Percentiles rank a stretch among this genome's conserved stretches.
Conservation (phyloP, 129 eudicot species). For the Chrysanthemum seticuspe region DNA sequence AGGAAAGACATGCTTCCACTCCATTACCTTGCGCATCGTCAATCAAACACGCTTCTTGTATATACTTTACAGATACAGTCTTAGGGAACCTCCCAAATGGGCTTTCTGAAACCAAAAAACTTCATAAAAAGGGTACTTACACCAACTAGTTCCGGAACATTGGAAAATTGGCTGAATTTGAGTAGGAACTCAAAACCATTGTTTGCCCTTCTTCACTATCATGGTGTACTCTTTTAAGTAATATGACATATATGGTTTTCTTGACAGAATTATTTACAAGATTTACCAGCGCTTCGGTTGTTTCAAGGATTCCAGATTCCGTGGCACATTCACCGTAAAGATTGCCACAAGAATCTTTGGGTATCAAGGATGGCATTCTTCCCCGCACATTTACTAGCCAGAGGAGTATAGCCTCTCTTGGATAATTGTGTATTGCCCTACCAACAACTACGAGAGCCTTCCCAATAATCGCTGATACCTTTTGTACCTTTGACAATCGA, state of each 20-base stretch:
- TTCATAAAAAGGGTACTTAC: constrained; percentile 20
- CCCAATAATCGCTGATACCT: background rate
- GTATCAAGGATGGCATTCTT: background rate
- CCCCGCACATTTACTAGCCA: background rate
- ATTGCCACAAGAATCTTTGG: background rate
- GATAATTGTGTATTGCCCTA: background rate
- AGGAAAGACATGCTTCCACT: constrained; percentile 3
- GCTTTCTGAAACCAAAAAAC: constrained; percentile 25
- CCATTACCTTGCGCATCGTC: constrained; percentile 14
- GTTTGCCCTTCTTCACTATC: constrained; percentile 19
- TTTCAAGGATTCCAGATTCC: background rate
- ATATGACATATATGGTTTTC: background rate
- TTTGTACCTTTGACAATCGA: background rate
- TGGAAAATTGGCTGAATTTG: background rate
- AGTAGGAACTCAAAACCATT: constrained; percentile 14
- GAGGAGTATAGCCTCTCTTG: background rate
- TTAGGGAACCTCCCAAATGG: background rate
- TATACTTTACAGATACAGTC: background rate
- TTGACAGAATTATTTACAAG: background rate
- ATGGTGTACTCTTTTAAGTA: constrained; percentile 16
- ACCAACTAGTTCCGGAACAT: constrained; percentile 5
- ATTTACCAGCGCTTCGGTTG: background rate
- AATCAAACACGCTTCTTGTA: background rate
- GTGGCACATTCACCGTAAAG: background rate
- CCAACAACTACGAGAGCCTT: background rate